Evolutionary conservation across 2,329 filamentous ascomycete genomes (phyloP).

Genomic region (Aspergillus floridensis): DNA sequence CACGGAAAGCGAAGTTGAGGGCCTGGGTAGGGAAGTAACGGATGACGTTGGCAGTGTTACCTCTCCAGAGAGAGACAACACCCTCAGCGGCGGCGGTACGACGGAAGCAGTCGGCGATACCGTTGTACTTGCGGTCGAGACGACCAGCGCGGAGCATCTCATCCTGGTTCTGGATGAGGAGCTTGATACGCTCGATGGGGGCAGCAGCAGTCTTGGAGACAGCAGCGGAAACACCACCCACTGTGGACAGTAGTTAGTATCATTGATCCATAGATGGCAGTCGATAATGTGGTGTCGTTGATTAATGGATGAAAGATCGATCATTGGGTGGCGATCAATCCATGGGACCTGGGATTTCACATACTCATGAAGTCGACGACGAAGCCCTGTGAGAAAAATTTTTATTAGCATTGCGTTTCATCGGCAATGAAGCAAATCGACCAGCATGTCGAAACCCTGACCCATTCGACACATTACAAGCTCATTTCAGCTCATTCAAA

Average conservation of each 20-base stretch:
- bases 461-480: background rate
- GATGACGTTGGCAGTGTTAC: conserved; percentile 99
- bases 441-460: conserved; percentile 1
- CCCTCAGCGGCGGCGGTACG: conserved; percentile 89
- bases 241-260: conserved; percentile 56
- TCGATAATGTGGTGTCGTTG: background rate
- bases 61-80: conserved; percentile 94
- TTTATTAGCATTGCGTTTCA: conserved; percentile 28
- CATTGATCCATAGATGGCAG: background rate
- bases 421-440: background rate
- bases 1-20: conserved; percentile 99
- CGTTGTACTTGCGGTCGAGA: conserved; percentile 95
- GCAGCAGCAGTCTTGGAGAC: conserved; percentile 99
- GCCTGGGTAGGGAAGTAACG: conserved; percentile 99
- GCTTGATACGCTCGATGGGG: conserved; percentile 99
- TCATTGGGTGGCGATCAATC: conserved; percentile 1
- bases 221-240: conserved; percentile 99
- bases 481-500: background rate
- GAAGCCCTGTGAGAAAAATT: conserved; percentile 66
- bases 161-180: conserved; percentile 99
- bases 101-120: conserved; percentile 92
- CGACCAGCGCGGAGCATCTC: conserved; percentile 99
- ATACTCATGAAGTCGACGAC: conserved; percentile 98
- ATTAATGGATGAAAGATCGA: background rate
- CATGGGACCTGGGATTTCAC: conserved; percentile 44